Evolutionary conservation across 352 stramenopile genomes (phyloP), one percentile per base, ranked within the genome.

Genomic region (Globisporangium okanoganense): DNA sequence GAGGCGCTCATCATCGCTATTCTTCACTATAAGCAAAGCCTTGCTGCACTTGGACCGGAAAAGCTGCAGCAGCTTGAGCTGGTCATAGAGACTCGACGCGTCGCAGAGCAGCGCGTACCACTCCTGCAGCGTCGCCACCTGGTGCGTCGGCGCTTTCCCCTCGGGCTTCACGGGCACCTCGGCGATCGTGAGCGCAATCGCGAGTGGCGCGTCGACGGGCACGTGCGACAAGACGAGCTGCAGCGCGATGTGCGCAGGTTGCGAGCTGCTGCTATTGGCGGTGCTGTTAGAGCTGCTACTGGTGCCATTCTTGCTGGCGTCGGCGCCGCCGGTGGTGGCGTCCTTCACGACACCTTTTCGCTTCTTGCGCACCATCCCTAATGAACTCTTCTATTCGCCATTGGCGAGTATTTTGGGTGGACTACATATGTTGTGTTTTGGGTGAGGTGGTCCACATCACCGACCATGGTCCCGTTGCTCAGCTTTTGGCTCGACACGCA

Each of bases 291-390:
- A 69, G 55, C 14, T 38, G 13, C 16, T 38, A 14, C 12, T 57
- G 18, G 3, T 14, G 27, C 1, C 29, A 22, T 20, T 45, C 31
- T n/a, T 61, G 12, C 14, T 48, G 51, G 38, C 16, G 24, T 22
- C 25, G 9, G 35, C 61, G 56, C 64, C 61, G 27, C 61, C 64
- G 0, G 62, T 59, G 41, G 73, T 60, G 61, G 73, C 68, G 60
- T 82, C 80, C 66, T 90, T 90, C 35, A 87, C 67, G 35, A 89
- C 64, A 20, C 75, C 80, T 61, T 90, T 90, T 56, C 75, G 78
- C 71, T 94, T 94, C 71, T 86, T 91, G 62, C 84, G 84, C 69
- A 92, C 78, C 82, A 91, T 94, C 2, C 10, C 35, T 16, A 45
- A 22, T 33, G 24, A 33, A 7, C 20, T 51, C 9, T 9, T 27